These are phyloP conservation scores for Arthrocladium fulminans DNA, from an alignment of 2,329 filamentous ascomycete species.

Conservation along the genomic window DNA sequence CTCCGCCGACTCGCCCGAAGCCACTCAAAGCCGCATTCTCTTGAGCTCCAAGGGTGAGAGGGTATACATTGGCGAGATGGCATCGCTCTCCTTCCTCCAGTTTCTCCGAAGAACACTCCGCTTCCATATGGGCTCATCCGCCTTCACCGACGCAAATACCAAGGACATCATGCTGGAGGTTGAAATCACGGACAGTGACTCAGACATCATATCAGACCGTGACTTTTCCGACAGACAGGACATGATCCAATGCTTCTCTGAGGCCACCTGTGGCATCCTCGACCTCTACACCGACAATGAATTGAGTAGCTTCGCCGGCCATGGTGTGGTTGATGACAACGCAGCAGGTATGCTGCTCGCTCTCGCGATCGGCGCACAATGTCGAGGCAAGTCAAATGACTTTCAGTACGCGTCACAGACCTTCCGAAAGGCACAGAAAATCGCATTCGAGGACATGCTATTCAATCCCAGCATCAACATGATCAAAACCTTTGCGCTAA, in stretches of 20 bases:
- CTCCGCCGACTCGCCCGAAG: slow-evolving; percentile 25
- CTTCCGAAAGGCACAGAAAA: slow-evolving; percentile 42
- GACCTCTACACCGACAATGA: slow-evolving; percentile 29
- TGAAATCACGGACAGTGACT: slow-evolving; percentile 26
- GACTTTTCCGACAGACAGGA: neutral
- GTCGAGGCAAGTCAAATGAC: slow-evolving; percentile 26
- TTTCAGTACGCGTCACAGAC: slow-evolving; percentile 31
- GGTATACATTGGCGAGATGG: slow-evolving; percentile 45
- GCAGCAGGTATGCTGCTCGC: slow-evolving; percentile 36
- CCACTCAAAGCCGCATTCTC: slow-evolving; percentile 36
- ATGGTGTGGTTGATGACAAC: slow-evolving; percentile 7
- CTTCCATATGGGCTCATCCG: slow-evolving; percentile 46
- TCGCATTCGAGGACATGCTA: slow-evolving; percentile 44
- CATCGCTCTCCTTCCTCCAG: slow-evolving; percentile 49
- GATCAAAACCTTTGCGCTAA: slow-evolving; percentile 45
- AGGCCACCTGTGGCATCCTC: slow-evolving; percentile 33
- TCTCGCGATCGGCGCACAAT: slow-evolving; percentile 47
- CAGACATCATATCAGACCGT: neutral
- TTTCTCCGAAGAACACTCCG: slow-evolving; percentile 41
- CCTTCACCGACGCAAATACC: slow-evolving; percentile 44
- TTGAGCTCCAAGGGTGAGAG: slow-evolving; percentile 45
- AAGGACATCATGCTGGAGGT: slow-evolving; percentile 48
- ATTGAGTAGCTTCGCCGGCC: neutral
- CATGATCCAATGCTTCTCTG: neutral
- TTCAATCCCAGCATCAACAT: slow-evolving; percentile 47